These are phyloP conservation scores for Alternaria atra DNA, from an alignment of 2,329 filamentous ascomycete genomes.

Conservation along the genomic window DNA sequence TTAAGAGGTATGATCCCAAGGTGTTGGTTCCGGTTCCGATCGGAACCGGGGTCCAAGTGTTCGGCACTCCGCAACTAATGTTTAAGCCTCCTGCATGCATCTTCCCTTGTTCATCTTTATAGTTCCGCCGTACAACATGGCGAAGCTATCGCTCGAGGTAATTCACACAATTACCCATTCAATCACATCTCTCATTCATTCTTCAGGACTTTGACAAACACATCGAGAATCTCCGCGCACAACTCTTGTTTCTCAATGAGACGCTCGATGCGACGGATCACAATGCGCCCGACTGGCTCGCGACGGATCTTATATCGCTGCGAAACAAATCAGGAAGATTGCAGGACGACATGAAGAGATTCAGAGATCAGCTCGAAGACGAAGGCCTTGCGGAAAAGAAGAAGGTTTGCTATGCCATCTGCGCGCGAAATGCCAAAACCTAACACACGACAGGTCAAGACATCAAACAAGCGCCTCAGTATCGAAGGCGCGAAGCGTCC, in stretches of 20 bases:
- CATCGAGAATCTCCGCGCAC: constrained; percentile 41
- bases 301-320: constrained; percentile 44
- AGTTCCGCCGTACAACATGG: constrained; percentile 28
- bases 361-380: constrained; percentile 40
- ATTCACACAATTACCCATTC: constrained; percentile 10
- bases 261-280: constrained; percentile 46
- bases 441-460: constrained; percentile 25
- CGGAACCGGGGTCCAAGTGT: constrained; percentile 10
- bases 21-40: constrained; percentile 12
- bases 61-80: constrained; percentile 19
- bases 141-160: constrained; percentile 41
- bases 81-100: constrained; percentile 8
- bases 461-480: constrained; percentile 41
- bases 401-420: constrained; percentile 24
- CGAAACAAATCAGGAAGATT: constrained; percentile 45
- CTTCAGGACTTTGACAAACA: constrained; percentile 45
- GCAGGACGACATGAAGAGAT: constrained; percentile 47
- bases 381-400: constrained; percentile 37
- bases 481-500: constrained; percentile 32
- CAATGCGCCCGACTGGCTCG: constrained; percentile 48
- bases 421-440: neutral
- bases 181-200: constrained; percentile 22
- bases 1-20: neutral
- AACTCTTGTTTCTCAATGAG: constrained; percentile 42
- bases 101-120: constrained; percentile 2